A percentile compares a stretch with the other conserved stretches of the same genome.
Evolutionary conservation across 2,329 filamentous ascomycete species (phyloP).

Genomic region (Zalaria sp.): DNA sequence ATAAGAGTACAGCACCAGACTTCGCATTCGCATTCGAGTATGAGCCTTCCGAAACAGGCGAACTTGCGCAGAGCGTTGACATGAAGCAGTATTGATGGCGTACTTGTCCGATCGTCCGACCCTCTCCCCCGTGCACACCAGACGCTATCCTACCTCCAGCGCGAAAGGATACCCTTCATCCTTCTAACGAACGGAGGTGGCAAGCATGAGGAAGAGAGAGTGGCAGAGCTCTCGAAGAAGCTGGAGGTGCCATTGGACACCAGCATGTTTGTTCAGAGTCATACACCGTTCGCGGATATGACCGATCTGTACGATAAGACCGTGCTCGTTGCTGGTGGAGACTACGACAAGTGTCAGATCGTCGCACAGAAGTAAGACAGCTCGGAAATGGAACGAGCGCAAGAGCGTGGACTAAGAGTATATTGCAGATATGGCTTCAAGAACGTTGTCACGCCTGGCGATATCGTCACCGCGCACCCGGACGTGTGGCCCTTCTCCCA

Average conservation of each 20-base stretch:
- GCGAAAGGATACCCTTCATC: slow-evolving; percentile 74
- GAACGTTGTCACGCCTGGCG: slow-evolving; percentile 71
- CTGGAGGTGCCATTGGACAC: slow-evolving; percentile 51
- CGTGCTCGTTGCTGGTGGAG: slow-evolving; percentile 34
- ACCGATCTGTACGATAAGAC: slow-evolving; percentile 43
- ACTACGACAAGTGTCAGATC: slow-evolving; percentile 43
- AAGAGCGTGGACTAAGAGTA: not conserved
- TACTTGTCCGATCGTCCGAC: slow-evolving; percentile 71
- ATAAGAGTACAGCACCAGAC: slow-evolving; percentile 17
- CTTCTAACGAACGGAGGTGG: slow-evolving; percentile 93
- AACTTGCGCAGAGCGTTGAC: not conserved
- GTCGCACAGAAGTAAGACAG: slow-evolving; percentile 50
- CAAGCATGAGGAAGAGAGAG: slow-evolving; percentile 61
- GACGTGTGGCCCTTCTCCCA: slow-evolving; percentile 73
- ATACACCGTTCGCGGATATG: slow-evolving; percentile 74
- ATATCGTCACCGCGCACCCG: slow-evolving; percentile 62
- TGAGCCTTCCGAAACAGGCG: slow-evolving; percentile 7
- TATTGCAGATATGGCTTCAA: slow-evolving; percentile 53
- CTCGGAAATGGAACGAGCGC: slow-evolving; percentile 7
- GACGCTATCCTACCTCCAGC: slow-evolving; percentile 58
- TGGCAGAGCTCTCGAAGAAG: slow-evolving; percentile 52
- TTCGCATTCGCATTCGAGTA: slow-evolving; percentile 46
- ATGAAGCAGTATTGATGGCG: slow-evolving; percentile 65
- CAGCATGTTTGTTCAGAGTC: slow-evolving; percentile 70
- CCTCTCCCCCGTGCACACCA: slow-evolving; percentile 66